Base-by-base conservation (phyloP, 331 rosid species). In the Malus hybrid region DNA sequence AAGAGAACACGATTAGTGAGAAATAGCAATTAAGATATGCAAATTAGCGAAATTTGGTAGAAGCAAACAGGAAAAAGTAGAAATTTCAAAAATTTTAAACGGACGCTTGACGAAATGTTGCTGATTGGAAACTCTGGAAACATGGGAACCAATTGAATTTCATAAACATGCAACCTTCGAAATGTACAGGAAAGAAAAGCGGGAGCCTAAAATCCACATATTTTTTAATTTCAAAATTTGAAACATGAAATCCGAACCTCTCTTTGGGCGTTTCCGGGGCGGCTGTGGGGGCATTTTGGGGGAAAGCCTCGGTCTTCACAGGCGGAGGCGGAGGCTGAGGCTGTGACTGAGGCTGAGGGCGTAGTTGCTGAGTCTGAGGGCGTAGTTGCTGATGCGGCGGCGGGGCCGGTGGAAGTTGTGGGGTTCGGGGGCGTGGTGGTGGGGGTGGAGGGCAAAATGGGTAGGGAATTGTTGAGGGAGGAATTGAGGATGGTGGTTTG, bases 361-460 rank as follows among this genome's bases (percentile, higher is more conserved):
- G 22, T 22, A 22, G 22, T 22, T 22, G 22, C 22, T 22, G 22
- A 22, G 22, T 22, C 22, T 22, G 22, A 22, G 22, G 22, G 22
- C 22, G 22, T 22, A 22, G 22, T 22, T 22, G 22, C 22, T 22
- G 22, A 22, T 22, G 22, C 22, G 22, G 22, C 22, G 22, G 22
- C 22, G 22, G 22, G 22, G 22, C 22, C 22, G 22, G 22, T 22
- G 22, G 22, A 22, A 22, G 22, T 22, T 22, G 22, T 22, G 22
- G 22, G 22, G 22, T 22, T 22, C 22, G 22, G 22, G 22, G 22
- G 22, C 22, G 22, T 22, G 22, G 22, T 22, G 75, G 54, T 83
- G 84, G 71, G 75, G 70, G 69, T 84, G 78, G 86, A 81, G 87
- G 87, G 90, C 78, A 86, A 91, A 91, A 84, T 89, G 93, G 92